Percentiles rank a stretch among this genome's conserved stretches.
These are phyloP conservation scores for Leishmania turanica DNA, from an alignment of 208 protist species.

Conservation along the genomic window DNA sequence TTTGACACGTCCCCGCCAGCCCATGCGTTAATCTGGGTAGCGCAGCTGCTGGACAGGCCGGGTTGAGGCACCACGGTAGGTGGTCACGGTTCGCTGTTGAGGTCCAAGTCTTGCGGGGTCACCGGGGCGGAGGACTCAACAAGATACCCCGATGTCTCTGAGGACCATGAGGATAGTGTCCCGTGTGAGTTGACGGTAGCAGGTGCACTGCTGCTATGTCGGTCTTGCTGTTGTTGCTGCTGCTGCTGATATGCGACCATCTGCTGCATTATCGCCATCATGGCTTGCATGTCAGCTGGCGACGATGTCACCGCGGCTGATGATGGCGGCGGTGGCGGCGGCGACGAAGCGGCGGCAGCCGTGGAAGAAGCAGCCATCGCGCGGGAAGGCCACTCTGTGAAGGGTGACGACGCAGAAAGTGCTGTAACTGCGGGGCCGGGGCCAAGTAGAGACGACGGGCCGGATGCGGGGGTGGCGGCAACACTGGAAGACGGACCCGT, in stretches of 20 bases:
- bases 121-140: slow-evolving; percentile 21
- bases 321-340: not conserved
- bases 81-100: slow-evolving; percentile 13
- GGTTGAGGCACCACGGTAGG: slow-evolving; percentile 13
- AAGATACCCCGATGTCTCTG: not conserved
- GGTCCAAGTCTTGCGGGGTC: slow-evolving; percentile 17
- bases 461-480: not conserved
- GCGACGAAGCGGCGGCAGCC: not conserved
- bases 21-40: not conserved
- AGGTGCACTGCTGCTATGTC: not conserved
- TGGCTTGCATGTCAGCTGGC: slow-evolving; percentile 33
- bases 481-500: not conserved
- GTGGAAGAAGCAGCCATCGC: not conserved
- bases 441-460: not conserved
- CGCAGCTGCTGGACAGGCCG: not conserved
- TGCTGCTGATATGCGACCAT: slow-evolving; percentile 19
- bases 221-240: not conserved
- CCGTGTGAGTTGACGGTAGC: not conserved
- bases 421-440: not conserved
- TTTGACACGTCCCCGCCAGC: slow-evolving; percentile 8
- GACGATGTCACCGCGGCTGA: not conserved
- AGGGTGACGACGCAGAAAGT: not conserved
- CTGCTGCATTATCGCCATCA: slow-evolving; percentile 60
- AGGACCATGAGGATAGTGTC: not conserved
- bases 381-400: not conserved